Conservation (phyloP, 176 grass and related monocot species). For the Thalia dealbata region DNA sequence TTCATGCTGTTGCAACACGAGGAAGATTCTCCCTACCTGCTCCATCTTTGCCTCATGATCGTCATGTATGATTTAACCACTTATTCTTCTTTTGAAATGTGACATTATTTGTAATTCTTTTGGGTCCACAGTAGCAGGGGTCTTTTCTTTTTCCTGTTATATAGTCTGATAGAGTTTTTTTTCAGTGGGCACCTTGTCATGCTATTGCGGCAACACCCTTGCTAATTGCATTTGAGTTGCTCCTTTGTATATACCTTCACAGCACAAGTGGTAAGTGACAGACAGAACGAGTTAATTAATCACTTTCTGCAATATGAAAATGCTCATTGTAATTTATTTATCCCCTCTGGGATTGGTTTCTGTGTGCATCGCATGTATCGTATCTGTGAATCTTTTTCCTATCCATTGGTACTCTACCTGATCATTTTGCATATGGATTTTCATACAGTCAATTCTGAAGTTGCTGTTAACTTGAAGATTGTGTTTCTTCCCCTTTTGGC, state of each 20-base stretch:
- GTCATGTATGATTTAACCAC: constrained; percentile 26
- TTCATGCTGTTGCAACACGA: constrained; percentile 44
- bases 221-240: constrained; percentile 65
- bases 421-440: constrained; percentile 14
- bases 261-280: constrained; percentile 28
- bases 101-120: constrained; percentile 12
- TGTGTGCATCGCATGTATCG: too few species aligned
- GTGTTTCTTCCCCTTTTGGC: constrained; percentile 66
- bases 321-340: too few species aligned
- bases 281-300: background rate
- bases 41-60: constrained; percentile 30
- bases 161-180: constrained; percentile 8
- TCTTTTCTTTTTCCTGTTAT: background rate
- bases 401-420: background rate
- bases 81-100: constrained; percentile 10
- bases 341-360: too few species aligned
- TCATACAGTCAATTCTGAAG: constrained; percentile 30
- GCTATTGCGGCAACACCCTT: constrained; percentile 50
- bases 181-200: constrained; percentile 49
- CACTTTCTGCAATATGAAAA: background rate
- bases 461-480: constrained; percentile 52
- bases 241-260: constrained; percentile 61
- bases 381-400: too few species aligned
- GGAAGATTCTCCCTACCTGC: constrained; percentile 54
- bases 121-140: background rate